Conservation (phyloP, 2,329 filamentous ascomycete species). For the Arachnomyces sp. region DNA sequence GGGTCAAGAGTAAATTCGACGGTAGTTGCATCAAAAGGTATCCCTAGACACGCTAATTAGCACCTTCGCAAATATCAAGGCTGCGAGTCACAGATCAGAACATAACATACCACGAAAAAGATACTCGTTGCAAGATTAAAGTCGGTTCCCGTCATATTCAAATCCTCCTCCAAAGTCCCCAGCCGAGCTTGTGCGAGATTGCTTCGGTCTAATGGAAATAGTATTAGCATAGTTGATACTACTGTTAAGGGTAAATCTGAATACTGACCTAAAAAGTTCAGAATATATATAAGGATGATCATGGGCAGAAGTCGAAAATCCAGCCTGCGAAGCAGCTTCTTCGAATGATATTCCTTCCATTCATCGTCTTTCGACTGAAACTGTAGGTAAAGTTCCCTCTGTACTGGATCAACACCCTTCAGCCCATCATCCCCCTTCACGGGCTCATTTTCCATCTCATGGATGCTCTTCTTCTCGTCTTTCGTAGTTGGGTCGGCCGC, state of each 20-base stretch:
- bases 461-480: no score
- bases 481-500: no score
- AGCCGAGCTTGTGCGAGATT: slow-evolving; percentile 51
- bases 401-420: no score
- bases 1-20: slow-evolving; percentile 52
- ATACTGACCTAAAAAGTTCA: slow-evolving; percentile 28
- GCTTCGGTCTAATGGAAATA: slow-evolving; percentile 14
- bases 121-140: slow-evolving; percentile 51
- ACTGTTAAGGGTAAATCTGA: slow-evolving; percentile 17
- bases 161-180: slow-evolving; percentile 46
- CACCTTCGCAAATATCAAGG: no score
- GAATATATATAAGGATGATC: slow-evolving; percentile 24
- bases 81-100: slow-evolving; percentile 11
- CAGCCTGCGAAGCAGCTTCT: slow-evolving; percentile 15
- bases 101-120: slow-evolving; percentile 42
- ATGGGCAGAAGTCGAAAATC: slow-evolving; percentile 23
- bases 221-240: not conserved
- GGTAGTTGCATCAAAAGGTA: slow-evolving; percentile 58
- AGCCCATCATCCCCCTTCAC: no score
- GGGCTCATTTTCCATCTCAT: no score
- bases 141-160: slow-evolving; percentile 49
- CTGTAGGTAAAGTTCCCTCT: no score
- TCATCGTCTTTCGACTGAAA: no score
- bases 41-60: slow-evolving; percentile 19
- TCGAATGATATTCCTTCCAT: no score